Conservation (phyloP, 495 filamentous ascomycete species). For the Lichenothelia convexa region DNA sequence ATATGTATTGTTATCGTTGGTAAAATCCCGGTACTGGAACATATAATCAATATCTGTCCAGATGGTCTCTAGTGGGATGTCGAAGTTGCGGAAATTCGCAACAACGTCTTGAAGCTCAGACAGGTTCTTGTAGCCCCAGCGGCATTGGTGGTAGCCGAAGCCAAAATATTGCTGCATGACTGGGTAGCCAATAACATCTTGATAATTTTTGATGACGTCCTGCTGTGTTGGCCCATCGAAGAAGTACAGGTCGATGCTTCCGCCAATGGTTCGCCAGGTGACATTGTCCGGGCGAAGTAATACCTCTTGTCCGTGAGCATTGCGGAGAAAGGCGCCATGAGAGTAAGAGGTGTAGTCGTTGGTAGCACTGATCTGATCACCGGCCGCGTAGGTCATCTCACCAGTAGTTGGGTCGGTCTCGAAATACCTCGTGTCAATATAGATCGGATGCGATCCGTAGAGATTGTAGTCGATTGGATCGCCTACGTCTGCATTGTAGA, state of each 20-base stretch:
- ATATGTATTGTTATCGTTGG: conserved; percentile 33
- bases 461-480: conserved; percentile 41
- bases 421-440: conserved; percentile 47
- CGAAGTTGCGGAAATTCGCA: conserved; percentile 37
- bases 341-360: conserved; percentile 40
- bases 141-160: conserved; percentile 46
- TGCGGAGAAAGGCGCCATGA: conserved; percentile 43
- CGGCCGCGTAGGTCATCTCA: conserved; percentile 32
- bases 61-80: conserved; percentile 46
- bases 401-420: conserved; percentile 33
- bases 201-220: conserved; percentile 39
- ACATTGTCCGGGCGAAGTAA: conserved; percentile 44
- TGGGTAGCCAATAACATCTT: conserved; percentile 39
- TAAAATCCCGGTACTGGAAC: conserved; percentile 38
- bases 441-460: conserved; percentile 44
- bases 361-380: conserved; percentile 32
- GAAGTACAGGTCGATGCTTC: conserved; percentile 44
- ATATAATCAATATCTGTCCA: conserved; percentile 47
- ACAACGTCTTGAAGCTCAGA: conserved; percentile 35
- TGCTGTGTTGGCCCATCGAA: conserved; percentile 38
- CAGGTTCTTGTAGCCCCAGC: conserved; percentile 49
- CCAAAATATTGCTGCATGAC: conserved; percentile 46
- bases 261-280: conserved; percentile 56
- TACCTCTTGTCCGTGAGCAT: conserved; percentile 60
- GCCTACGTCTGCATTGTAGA: conserved; percentile 52